Evolutionary conservation across 495 filamentous ascomycete genomes (phyloP).

Genomic region (Tetracladium marchalianum): DNA sequence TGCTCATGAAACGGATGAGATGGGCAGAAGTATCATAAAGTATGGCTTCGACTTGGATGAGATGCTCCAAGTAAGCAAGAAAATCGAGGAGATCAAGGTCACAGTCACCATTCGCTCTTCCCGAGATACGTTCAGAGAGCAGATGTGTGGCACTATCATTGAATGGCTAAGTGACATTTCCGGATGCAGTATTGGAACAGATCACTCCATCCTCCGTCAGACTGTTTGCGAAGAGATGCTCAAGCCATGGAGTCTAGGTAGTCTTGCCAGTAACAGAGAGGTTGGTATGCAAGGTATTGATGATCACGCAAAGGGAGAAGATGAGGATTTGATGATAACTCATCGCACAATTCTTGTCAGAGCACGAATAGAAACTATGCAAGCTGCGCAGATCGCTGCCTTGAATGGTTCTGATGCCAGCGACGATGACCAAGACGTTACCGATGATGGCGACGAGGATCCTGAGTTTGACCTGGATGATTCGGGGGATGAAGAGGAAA

Average conservation of each 20-base stretch:
- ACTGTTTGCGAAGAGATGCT: slow-evolving; percentile 87
- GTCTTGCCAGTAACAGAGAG: slow-evolving; percentile 69
- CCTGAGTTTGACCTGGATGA: slow-evolving; percentile 22
- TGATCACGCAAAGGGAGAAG: slow-evolving; percentile 60
- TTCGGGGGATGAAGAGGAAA: slow-evolving; percentile 40
- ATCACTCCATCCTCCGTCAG: slow-evolving; percentile 69
- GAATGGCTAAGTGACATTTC: slow-evolving; percentile 93
- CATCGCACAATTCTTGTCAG: slow-evolving; percentile 8
- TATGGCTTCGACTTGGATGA: slow-evolving; percentile 60
- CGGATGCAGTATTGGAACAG: slow-evolving; percentile 74
- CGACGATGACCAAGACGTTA: slow-evolving; percentile 20
- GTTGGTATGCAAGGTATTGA: slow-evolving; percentile 83
- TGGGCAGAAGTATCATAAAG: slow-evolving; percentile 75
- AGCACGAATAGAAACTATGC: slow-evolving; percentile 11
- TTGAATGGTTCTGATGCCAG: slow-evolving; percentile 36
- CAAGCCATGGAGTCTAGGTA: slow-evolving; percentile 75
- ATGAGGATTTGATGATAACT: slow-evolving; percentile 15
- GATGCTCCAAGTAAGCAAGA: slow-evolving; percentile 63
- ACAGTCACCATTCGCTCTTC: slow-evolving; percentile 91
- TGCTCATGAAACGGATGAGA: slow-evolving; percentile 78
- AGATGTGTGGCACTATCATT: slow-evolving; percentile 97
- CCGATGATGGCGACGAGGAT: slow-evolving; percentile 35
- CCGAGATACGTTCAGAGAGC: slow-evolving; percentile 89
- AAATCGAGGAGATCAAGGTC: slow-evolving; percentile 91
- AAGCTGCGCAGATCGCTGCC: slow-evolving; percentile 19